These are phyloP conservation scores for Cladosporium sp. DNA, from an alignment of 2,329 filamentous ascomycete species.

Conservation along the genomic window DNA sequence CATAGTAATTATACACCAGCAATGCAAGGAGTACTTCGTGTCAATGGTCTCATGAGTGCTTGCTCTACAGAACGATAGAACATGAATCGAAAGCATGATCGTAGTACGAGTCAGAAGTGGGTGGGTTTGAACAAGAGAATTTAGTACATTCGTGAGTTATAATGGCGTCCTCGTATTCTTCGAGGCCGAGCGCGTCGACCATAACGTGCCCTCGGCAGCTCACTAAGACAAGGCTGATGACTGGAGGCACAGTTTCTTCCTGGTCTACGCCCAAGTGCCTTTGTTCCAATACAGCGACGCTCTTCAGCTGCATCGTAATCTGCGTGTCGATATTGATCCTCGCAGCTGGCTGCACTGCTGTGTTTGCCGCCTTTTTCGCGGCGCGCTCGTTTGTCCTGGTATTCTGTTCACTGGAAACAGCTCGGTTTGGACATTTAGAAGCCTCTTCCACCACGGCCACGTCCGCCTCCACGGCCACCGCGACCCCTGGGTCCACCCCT, in stretches of 20 bases:
- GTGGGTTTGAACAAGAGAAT: neutral
- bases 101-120: neutral
- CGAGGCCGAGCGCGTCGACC: neutral
- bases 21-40: no score
- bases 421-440: neutral
- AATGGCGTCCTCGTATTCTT: neutral
- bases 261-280: neutral
- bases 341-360: neutral
- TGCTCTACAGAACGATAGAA: no score
- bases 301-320: neutral
- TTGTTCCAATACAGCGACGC: neutral
- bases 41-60: no score
- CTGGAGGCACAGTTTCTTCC: neutral
- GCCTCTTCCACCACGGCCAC: constrained; percentile 28
- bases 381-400: neutral
- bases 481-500: constrained; percentile 43
- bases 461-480: constrained; percentile 36
- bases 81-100: no score
- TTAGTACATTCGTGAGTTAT: neutral
- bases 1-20: no score
- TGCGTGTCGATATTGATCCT: neutral
- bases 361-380: neutral
- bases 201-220: neutral
- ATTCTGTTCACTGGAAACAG: neutral
- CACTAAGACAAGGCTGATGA: neutral